A percentile compares a stretch with the other conserved stretches of the same genome.
phyloP scores from a whole-genome alignment of 805 yeast species.

The Schwanniomyces vanrijiae region DNA sequence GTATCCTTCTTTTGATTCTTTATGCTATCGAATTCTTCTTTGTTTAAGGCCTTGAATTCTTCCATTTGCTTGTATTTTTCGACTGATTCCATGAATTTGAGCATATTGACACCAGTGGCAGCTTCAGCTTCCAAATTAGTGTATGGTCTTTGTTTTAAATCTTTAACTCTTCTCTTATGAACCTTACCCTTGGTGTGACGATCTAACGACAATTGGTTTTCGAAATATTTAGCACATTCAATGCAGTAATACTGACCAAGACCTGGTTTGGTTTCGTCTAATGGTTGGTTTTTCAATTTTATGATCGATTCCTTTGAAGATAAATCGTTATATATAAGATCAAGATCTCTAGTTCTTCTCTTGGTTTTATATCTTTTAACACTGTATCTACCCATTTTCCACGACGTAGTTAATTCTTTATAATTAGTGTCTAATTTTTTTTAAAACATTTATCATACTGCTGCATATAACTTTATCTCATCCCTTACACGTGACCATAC shows the following conservation, averaged over 20 bases:
- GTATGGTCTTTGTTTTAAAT: conserved; percentile 75
- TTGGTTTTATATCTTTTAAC: conserved; percentile 87
- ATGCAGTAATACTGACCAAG: conserved; percentile 92
- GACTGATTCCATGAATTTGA: conserved; percentile 62
- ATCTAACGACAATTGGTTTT: conserved; percentile 68
- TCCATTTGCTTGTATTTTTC: conserved; percentile 55
- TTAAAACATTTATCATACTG: background rate
- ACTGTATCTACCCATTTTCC: conserved; percentile 79
- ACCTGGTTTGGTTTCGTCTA: conserved; percentile 91
- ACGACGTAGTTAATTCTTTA: background rate
- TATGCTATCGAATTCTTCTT: conserved; percentile 41
- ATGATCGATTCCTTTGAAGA: conserved; percentile 61
- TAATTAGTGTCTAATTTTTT: background rate
- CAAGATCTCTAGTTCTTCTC: conserved; percentile 82
- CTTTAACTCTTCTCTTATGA: conserved; percentile 85
- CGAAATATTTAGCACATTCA: conserved; percentile 91
- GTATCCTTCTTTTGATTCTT: conserved; percentile 37
- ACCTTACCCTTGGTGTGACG: conserved; percentile 73
- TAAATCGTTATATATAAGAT: conserved; percentile 76
- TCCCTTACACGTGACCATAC: background rate
- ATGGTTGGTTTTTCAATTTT: conserved; percentile 71
- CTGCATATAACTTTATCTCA: background rate
- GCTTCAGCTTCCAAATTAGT: conserved; percentile 88
- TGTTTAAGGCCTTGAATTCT: conserved; percentile 38
- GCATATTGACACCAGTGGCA: conserved; percentile 77